Base-by-base conservation (phyloP, 192 early-diverging fungal species). In the Allomyces javanicus region DNA sequence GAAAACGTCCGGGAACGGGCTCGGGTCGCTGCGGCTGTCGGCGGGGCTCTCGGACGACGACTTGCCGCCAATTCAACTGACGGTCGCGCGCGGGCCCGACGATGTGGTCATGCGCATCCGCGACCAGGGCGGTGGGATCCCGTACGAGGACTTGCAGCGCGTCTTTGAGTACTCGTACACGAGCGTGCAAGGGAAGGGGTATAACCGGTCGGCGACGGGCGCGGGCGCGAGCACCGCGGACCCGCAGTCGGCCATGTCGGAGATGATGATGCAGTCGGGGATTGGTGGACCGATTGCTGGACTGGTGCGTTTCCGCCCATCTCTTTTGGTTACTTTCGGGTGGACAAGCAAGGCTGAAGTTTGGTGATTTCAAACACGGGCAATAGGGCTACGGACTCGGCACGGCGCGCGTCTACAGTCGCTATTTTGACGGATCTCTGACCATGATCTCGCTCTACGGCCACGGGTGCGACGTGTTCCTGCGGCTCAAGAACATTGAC, bases 151-250 rank as follows among this genome's bases (percentile, higher is more conserved):
- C 68, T 72, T 91, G 71, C 76, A 75, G 27, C 79, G 83, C 22
- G 81, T 93, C 3, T 97, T 92, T 78, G 92, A 97, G 66, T 97
- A 94, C 74, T 89, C 86, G 5, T 95, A 86, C 76, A 93, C 95
- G 12, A 93, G 93, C 5, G 89, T 93, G 22, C 78, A 84, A 9
- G 33, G 33, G 5, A 40, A 40, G 33, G 33, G 33, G 33, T 40
- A 40, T 40, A 40, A 40, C 33, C 33, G 33, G 33, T 40, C 33
- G 4, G 33, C 33, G 33, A 40, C 33, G 33, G 33, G 33, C 9
- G 33, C 9, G 76, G 76, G 27, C 79, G 82, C 62, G 84, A 87
- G 12, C 67, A 73, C 43, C 79, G 75, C 22, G 70, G 75, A 62
- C 40, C 67, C 12, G 67, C 69, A 23, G 7, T 40, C 33, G 33